Conservation (phyloP, 2,329 filamentous ascomycete genomes). For the Cladosporium halotolerans region DNA sequence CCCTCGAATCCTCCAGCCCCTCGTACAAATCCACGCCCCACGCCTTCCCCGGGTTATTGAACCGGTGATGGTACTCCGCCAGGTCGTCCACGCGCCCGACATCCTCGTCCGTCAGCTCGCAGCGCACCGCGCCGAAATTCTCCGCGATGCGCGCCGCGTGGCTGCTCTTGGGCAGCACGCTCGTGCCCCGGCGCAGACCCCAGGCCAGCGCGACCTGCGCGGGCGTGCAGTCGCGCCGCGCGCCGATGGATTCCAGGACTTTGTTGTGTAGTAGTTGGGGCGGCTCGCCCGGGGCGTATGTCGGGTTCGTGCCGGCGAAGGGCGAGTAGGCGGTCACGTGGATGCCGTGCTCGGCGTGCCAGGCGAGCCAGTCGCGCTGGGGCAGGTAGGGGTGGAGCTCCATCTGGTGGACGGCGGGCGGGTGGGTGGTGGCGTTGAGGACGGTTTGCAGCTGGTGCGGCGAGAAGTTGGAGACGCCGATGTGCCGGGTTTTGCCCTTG, state of each 20-base stretch:
- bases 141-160: constrained; percentile 39
- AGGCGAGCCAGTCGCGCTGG: constrained; percentile 47
- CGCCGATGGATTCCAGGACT: constrained; percentile 36
- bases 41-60: constrained; percentile 36
- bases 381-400: constrained; percentile 69
- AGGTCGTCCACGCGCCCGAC: constrained; percentile 27
- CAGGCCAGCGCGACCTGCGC: constrained; percentile 45
- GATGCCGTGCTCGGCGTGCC: constrained; percentile 46
- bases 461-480: constrained; percentile 73
- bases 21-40: constrained; percentile 39
- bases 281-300: constrained; percentile 31
- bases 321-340: constrained; percentile 48
- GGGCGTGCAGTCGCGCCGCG: constrained; percentile 36
- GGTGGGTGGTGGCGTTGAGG: constrained; percentile 48
- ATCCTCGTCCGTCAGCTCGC: constrained; percentile 36
- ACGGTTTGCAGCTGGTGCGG: constrained; percentile 45
- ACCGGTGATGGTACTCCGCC: constrained; percentile 33
- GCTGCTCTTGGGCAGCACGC: constrained; percentile 48
- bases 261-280: constrained; percentile 38
- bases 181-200: constrained; percentile 42
- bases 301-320: constrained; percentile 44
- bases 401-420: constrained; percentile 10
- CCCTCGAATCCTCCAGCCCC: constrained; percentile 34
- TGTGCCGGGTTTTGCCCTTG: constrained; percentile 59
- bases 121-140: constrained; percentile 35